Evolutionary conservation across 345 rosid species (phyloP).

Genomic region (Ceriops decandra): DNA sequence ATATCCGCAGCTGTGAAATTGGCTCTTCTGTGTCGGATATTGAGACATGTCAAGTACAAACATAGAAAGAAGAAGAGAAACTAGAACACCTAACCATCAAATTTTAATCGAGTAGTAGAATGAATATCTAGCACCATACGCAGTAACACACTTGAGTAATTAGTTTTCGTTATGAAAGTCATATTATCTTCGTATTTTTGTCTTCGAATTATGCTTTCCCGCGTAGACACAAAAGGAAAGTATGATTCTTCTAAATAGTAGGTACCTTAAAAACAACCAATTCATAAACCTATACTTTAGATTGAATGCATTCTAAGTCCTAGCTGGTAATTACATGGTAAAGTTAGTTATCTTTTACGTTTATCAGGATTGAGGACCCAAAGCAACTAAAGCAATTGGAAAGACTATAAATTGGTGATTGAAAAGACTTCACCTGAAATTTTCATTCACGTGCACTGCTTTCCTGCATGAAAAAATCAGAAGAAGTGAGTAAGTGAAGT

Average conservation of each 20-base stretch:
- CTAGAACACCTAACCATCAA: not conserved
- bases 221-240: too few species aligned
- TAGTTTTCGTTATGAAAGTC: too few species aligned
- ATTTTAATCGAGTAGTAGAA: not conserved
- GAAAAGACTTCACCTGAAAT: slow-evolving; percentile 52
- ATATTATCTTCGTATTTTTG: too few species aligned
- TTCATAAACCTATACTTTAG: not conserved
- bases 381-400: not conserved
- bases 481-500: not conserved
- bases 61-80: not conserved
- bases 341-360: not conserved
- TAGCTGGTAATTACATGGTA: not conserved
- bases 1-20: slow-evolving; percentile 94
- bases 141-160: not conserved
- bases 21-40: slow-evolving; percentile 70
- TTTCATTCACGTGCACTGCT: slow-evolving; percentile 75
- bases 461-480: slow-evolving; percentile 47
- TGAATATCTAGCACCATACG: not conserved
- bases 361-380: not conserved
- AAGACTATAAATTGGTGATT: not conserved
- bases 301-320: not conserved
- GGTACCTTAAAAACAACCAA: not conserved
- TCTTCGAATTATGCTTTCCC: too few species aligned
- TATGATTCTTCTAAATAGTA: too few species aligned
- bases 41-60: slow-evolving; percentile 18